phyloP scores from a whole-genome alignment of 164 flowering plant genomes.

The Berberis thunbergii region DNA sequence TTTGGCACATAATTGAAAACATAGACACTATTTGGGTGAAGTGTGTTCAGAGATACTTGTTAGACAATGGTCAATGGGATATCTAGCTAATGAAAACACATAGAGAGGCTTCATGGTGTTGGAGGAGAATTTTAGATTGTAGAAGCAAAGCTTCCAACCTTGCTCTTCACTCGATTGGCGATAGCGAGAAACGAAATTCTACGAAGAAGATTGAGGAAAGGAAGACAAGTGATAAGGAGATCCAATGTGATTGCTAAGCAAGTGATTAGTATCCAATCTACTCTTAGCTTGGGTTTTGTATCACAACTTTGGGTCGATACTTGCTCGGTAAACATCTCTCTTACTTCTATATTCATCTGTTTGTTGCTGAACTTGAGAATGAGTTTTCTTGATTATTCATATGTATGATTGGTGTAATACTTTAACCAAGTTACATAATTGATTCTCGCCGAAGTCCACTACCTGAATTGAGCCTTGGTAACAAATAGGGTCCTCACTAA shows the following conservation, averaged over 20 bases:
- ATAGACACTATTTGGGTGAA: too few relatives aligned
- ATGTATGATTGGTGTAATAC: neutral
- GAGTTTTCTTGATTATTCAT: neutral
- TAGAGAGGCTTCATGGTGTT: too few relatives aligned
- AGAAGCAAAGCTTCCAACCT: too few relatives aligned
- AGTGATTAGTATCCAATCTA: conserved; percentile 68
- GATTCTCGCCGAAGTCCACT: neutral
- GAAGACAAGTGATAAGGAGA: conserved; percentile 47
- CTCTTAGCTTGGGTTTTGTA: conserved; percentile 64
- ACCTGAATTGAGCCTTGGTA: neutral
- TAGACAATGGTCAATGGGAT: too few relatives aligned
- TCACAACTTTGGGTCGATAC: conserved; percentile 86
- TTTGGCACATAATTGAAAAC: too few relatives aligned
- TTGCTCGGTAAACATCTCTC: conserved; percentile 39
- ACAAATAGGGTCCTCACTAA: neutral
- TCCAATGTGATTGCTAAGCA: conserved; percentile 73
- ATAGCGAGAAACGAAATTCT: too few relatives aligned
- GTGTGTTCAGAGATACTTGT: too few relatives aligned
- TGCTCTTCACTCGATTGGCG: too few relatives aligned
- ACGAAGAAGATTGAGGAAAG: conserved; percentile 14
- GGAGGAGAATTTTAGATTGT: too few relatives aligned
- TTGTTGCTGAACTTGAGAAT: neutral
- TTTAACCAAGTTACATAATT: neutral
- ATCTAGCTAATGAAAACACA: too few relatives aligned
- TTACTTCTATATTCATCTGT: neutral